A percentile compares a stretch with the other conserved stretches of the same genome.
phyloP scores from a whole-genome alignment of 371 early-diverging fungal species.

The Mortierella sp. region DNA sequence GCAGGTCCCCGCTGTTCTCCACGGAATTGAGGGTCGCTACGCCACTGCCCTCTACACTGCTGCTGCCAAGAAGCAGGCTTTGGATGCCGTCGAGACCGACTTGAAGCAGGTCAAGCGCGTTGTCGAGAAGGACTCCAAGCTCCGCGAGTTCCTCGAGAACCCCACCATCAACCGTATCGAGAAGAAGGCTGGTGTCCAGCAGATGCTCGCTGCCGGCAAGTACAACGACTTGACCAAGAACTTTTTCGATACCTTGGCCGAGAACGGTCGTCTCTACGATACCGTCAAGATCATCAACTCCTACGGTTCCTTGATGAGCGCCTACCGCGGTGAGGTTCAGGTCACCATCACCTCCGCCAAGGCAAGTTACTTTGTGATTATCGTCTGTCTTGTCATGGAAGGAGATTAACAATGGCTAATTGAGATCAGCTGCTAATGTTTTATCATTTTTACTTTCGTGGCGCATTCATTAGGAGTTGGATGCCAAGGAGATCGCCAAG shows the following conservation, averaged over 20 bases:
- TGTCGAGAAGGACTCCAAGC: conserved; percentile 80
- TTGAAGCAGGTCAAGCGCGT: conserved; percentile 75
- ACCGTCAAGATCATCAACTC: conserved; percentile 85
- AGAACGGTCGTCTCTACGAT: conserved; percentile 94
- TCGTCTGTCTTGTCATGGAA: neutral
- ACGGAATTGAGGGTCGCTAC: conserved; percentile 97
- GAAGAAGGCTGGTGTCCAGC: conserved; percentile 84
- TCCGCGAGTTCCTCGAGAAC: conserved; percentile 85
- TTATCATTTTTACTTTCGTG: no score
- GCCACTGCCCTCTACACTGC: conserved; percentile 98
- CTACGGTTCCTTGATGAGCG: conserved; percentile 89
- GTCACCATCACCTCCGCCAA: conserved; percentile 94
- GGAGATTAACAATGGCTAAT: neutral
- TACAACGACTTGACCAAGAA: conserved; percentile 88
- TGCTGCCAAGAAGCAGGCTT: conserved; percentile 85
- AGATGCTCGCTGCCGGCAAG: conserved; percentile 74
- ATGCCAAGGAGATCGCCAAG: conserved; percentile 69
- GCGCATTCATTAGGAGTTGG: conserved; percentile 54
- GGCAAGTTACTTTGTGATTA: conserved; percentile 54
- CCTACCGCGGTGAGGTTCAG: conserved; percentile 92
- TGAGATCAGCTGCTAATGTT: neutral
- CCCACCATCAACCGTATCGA: conserved; percentile 85
- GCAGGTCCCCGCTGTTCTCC: conserved; percentile 87
- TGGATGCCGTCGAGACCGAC: conserved; percentile 91
- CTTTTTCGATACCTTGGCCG: conserved; percentile 91